phyloP scores from a whole-genome alignment of 345 rosid species.

The Eucalyptus fibrosa region DNA sequence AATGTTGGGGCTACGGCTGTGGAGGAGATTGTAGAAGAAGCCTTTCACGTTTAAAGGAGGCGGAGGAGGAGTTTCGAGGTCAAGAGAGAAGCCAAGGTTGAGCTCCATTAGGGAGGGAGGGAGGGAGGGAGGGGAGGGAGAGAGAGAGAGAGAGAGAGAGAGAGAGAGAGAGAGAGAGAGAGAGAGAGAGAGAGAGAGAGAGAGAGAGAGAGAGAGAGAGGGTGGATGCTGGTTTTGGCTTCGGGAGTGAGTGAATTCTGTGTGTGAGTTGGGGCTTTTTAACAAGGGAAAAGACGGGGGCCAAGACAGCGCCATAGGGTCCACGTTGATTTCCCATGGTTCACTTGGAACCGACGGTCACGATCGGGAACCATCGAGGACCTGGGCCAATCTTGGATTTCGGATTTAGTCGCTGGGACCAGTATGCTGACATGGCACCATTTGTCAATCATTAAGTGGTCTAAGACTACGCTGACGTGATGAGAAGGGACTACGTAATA shows the following conservation, averaged over 20 bases:
- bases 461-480: accelerated
- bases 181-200: not conserved
- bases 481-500: not conserved
- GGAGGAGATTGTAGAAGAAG: not conserved
- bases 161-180: not conserved
- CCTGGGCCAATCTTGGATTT: not conserved
- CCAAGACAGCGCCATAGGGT: not conserved
- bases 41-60: not conserved
- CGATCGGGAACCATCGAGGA: not conserved
- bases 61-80: not conserved
- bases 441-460: not conserved
- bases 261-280: not conserved
- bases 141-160: not conserved
- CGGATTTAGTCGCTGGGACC: not conserved
- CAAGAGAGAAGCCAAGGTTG: not conserved
- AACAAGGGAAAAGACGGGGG: not conserved
- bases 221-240: not conserved
- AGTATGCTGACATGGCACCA: not conserved
- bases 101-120: conserved; percentile 23
- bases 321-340: not conserved
- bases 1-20: not conserved
- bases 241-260: not conserved
- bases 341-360: not conserved
- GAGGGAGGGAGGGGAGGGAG: not conserved
- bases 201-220: not conserved